Percentiles rank a stretch among this genome's conserved stretches.
These are phyloP conservation scores for Murraya koenigii DNA, from an alignment of 345 rosid species.

Conservation along the genomic window DNA sequence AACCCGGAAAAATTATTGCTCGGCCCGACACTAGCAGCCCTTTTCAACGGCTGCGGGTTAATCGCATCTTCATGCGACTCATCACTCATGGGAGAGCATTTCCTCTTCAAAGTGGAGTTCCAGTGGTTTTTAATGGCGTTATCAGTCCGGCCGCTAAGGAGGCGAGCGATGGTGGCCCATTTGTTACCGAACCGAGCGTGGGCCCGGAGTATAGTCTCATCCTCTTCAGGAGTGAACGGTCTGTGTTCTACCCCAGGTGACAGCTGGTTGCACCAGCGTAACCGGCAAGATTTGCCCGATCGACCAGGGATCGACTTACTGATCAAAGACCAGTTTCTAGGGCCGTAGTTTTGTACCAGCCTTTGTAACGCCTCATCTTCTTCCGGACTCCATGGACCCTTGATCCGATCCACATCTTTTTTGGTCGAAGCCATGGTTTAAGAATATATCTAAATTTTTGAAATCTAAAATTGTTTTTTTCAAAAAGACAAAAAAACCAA, in stretches of 20 bases:
- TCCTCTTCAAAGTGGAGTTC: conserved; percentile 79
- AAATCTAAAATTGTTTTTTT: no score
- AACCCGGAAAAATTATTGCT: conserved; percentile 42
- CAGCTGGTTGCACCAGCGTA: conserved; percentile 86
- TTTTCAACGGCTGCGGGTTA: conserved; percentile 49
- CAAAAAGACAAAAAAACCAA: no score
- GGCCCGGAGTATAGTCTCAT: conserved; percentile 56
- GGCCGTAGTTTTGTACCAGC: conserved; percentile 60
- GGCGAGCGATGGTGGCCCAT: conserved; percentile 83
- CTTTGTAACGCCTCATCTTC: conserved; percentile 68
- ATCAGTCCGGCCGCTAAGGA: conserved; percentile 74
- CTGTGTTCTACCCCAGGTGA: conserved; percentile 82
- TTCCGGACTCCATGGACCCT: conserved; percentile 87
- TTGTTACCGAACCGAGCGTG: conserved; percentile 76
- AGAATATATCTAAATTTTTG: not conserved
- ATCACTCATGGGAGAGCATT: conserved; percentile 43
- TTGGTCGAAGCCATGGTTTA: conserved; percentile 36
- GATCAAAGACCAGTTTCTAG: conserved; percentile 76
- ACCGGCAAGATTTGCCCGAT: conserved; percentile 77
- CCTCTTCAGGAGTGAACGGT: conserved; percentile 65
- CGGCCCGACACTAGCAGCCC: conserved; percentile 62
- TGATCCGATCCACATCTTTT: conserved; percentile 67
- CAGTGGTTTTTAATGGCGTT: conserved; percentile 83
- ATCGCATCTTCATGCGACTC: conserved; percentile 26
- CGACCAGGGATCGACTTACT: conserved; percentile 85